Percentiles rank a stretch among this genome's conserved stretches.
phyloP scores from a whole-genome alignment of 176 grass and related monocot species.

The Oryza meridionalis region DNA sequence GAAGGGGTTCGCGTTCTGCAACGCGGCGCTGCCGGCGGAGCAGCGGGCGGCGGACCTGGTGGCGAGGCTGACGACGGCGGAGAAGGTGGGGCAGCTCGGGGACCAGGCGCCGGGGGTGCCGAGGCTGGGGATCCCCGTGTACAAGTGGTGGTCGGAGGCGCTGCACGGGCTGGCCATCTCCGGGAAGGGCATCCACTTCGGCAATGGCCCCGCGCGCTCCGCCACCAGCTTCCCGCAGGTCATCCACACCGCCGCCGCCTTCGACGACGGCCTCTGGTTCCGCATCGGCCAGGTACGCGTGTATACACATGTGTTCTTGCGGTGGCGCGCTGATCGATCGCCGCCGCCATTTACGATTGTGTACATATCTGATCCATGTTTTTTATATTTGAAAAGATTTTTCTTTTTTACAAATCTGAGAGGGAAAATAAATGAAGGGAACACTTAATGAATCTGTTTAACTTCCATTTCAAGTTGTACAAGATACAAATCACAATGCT shows the following conservation, averaged over 20 bases:
- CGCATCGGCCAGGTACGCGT: slow-evolving; percentile 65
- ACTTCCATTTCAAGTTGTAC: too few relatives aligned
- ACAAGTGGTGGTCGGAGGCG: slow-evolving; percentile 88
- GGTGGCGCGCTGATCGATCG: too few relatives aligned
- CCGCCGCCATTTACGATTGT: too few relatives aligned
- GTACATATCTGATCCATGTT: too few relatives aligned
- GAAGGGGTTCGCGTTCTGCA: slow-evolving; percentile 43
- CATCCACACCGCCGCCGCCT: slow-evolving; percentile 66
- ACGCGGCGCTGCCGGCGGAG: slow-evolving; percentile 15
- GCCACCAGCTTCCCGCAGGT: slow-evolving; percentile 86
- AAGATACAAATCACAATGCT: too few relatives aligned
- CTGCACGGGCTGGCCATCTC: slow-evolving; percentile 72
- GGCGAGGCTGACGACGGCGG: slow-evolving; percentile 47
- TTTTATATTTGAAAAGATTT: too few relatives aligned
- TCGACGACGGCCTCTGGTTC: slow-evolving; percentile 69
- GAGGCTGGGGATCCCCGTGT: slow-evolving; percentile 59
- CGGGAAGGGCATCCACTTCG: slow-evolving; percentile 51
- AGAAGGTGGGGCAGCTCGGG: slow-evolving; percentile 65
- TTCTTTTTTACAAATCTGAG: too few relatives aligned
- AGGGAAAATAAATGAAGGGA: too few relatives aligned
- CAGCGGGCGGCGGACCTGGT: slow-evolving; percentile 66
- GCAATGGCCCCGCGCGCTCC: slow-evolving; percentile 12
- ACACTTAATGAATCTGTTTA: too few relatives aligned
- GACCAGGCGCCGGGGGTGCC: slow-evolving; percentile 41
- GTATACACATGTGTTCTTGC: too few relatives aligned